A percentile compares a stretch with the other conserved stretches of the same genome.
Conservation (phyloP, 495 filamentous ascomycete genomes). For the Cetradonia linearis region DNA sequence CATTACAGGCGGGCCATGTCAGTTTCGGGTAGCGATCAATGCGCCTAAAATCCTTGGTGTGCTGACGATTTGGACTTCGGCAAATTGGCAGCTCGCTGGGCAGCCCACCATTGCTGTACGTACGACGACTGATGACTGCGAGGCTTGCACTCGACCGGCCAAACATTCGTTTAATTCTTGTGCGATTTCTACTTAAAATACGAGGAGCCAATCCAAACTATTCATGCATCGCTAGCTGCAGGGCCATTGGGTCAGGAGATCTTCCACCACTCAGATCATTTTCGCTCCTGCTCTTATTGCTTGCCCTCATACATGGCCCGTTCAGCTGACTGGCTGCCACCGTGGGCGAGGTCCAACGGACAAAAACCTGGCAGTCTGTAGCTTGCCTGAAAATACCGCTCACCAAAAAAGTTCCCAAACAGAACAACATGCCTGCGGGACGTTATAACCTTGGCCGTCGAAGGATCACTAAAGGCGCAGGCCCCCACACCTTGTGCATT, state of each 20-base stretch:
- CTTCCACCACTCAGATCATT: not conserved
- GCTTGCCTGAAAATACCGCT: not conserved
- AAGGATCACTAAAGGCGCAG: not conserved
- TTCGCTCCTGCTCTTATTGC: not conserved
- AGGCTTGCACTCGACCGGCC: not conserved
- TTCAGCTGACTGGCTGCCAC: not conserved
- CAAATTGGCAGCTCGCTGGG: slow-evolving; percentile 1
- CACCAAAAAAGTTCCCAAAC: not conserved
- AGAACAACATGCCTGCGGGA: not conserved
- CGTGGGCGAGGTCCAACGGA: not conserved
- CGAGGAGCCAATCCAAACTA: not conserved
- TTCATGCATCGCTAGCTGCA: slow-evolving; percentile 3
- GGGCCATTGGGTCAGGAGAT: not conserved
- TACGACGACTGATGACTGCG: not conserved
- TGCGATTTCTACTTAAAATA: not conserved
- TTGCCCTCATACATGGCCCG: not conserved
- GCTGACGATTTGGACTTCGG: slow-evolving; percentile 6
- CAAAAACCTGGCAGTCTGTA: not conserved
- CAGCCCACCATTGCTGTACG: not conserved
- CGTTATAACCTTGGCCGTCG: not conserved
- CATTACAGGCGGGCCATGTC: slow-evolving; percentile 12
- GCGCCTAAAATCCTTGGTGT: not conserved
- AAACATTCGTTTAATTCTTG: not conserved
- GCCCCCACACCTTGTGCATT: not conserved
- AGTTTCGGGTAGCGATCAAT: slow-evolving; percentile 4